Evolutionary conservation across 805 yeast genomes (phyloP).

Genomic region (Sugiyamaella americana): DNA sequence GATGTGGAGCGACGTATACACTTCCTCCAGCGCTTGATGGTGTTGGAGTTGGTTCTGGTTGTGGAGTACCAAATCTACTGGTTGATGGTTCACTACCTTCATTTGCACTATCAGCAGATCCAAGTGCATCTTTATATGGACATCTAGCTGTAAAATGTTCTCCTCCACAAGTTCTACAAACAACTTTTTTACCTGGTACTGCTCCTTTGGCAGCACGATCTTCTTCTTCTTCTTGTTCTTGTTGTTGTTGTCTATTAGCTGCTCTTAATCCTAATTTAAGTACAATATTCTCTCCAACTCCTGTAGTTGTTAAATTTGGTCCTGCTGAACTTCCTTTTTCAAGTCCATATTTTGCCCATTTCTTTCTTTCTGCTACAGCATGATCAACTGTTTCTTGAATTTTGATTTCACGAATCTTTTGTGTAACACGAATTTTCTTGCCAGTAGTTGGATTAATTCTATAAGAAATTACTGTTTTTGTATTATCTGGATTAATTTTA

Average conservation of each 20-base stretch:
- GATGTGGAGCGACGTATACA: slow-evolving; percentile 56
- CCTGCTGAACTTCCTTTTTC: slow-evolving; percentile 72
- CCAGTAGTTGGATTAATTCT: slow-evolving; percentile 64
- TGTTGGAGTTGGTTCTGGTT: slow-evolving; percentile 36
- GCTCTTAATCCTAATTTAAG: slow-evolving; percentile 54
- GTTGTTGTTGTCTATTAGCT: slow-evolving; percentile 41
- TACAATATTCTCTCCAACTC: slow-evolving; percentile 76
- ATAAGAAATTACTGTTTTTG: slow-evolving; percentile 79
- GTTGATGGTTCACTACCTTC: slow-evolving; percentile 29
- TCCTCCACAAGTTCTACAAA: slow-evolving; percentile 91
- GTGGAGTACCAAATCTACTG: slow-evolving; percentile 16
- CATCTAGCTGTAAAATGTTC: slow-evolving; percentile 90
- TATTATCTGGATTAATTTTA: slow-evolving; percentile 76
- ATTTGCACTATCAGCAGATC: slow-evolving; percentile 43
- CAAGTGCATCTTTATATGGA: slow-evolving; percentile 89
- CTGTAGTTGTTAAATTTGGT: slow-evolving; percentile 84
- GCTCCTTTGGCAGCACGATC: slow-evolving; percentile 40
- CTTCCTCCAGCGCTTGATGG: slow-evolving; percentile 28
- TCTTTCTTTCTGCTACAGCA: slow-evolving; percentile 77
- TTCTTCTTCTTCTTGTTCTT: slow-evolving; percentile 57
- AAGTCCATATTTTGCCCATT: slow-evolving; percentile 83
- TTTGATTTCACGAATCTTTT: slow-evolving; percentile 68
- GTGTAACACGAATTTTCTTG: slow-evolving; percentile 81
- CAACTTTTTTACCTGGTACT: slow-evolving; percentile 43
- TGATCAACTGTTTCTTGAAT: slow-evolving; percentile 80